A percentile compares a stretch with the other conserved stretches of the same genome.
phyloP scores from a whole-genome alignment of 2,329 filamentous ascomycete species.

The Hypoxylon sp. region DNA sequence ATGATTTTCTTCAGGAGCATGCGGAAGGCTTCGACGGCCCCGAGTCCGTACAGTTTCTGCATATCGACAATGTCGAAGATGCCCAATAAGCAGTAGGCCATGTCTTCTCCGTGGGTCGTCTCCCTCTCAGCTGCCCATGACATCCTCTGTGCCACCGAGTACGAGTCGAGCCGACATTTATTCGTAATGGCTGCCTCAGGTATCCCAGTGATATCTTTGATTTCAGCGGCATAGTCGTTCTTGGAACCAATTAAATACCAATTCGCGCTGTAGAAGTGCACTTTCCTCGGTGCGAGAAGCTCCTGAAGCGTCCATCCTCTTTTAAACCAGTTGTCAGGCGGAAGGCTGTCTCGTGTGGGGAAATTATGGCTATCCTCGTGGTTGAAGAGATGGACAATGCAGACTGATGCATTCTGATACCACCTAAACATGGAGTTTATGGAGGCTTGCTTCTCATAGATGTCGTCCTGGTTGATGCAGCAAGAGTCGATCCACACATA shows the following conservation, averaged over 20 bases:
- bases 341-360: not conserved
- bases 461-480: not conserved
- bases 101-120: not conserved
- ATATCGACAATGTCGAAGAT: not conserved
- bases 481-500: not conserved
- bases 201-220: not conserved
- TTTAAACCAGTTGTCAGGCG: not conserved
- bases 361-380: not conserved
- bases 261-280: not conserved
- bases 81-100: not conserved
- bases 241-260: not conserved
- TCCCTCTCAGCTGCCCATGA: not conserved
- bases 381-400: not conserved
- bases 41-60: not conserved
- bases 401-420: slow-evolving; percentile 1
- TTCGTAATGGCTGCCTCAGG: slow-evolving; percentile 2
- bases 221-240: not conserved
- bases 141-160: slow-evolving; percentile 1
- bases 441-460: not conserved
- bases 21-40: not conserved
- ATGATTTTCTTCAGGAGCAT: not conserved
- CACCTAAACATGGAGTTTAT: slow-evolving; percentile 2
- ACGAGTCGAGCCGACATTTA: not conserved
- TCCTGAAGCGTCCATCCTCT: slow-evolving; percentile 3
- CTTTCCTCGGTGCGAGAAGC: not conserved